Base-by-base conservation (phyloP, 2,329 filamentous ascomycete genomes). In the Malbranchea zuffiana region DNA sequence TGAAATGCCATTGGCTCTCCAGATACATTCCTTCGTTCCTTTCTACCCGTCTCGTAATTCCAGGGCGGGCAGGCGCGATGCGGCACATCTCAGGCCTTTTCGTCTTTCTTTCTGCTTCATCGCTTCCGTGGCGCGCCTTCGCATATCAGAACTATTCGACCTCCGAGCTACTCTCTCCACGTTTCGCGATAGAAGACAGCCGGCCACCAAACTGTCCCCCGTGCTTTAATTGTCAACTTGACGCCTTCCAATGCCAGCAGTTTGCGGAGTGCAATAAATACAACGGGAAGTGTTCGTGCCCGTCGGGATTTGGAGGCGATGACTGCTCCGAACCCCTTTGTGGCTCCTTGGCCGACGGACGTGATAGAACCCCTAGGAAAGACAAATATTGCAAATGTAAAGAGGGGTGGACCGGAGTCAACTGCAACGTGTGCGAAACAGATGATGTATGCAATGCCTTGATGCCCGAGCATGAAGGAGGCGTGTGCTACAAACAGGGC, bases 161-260 rank as follows among this genome's bases (percentile, higher is more conserved):
- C 34, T 56, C 70, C 47, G 75, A 71, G 62, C 65, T 74, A 55
- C 74, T 68, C 74, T 75, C 27, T 75, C 82, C 55, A 1, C 38
- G 31, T 11, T 68, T 86, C 54, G 72, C 79, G 24, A 63, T 87
- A 31, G 74, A 83, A 62, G 80, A 75, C 47, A 77, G 81, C 51
- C 74, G 83, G 33, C 81, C 85, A 5, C 51, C 57, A 35, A 51
- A 61, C 20, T 68, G 51, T 40, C 59, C 55, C 6, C 52, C 50
- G 47, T 88, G 90, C 68, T 98, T 98, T 72, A 96, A 98, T 73
- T 98, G 90, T 66, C 82, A 95, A 41, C 74, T 98, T 11, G 87
- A 90, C 18, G 84, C 83, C 44, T 92, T 94, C 59, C 78, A 77
- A 44, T 98, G 90, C 60, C 78, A 83, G 44, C 90, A 98, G 63